Evolutionary conservation across 2,329 filamentous ascomycete genomes (phyloP).

Genomic region (Fusarium nygamai): DNA sequence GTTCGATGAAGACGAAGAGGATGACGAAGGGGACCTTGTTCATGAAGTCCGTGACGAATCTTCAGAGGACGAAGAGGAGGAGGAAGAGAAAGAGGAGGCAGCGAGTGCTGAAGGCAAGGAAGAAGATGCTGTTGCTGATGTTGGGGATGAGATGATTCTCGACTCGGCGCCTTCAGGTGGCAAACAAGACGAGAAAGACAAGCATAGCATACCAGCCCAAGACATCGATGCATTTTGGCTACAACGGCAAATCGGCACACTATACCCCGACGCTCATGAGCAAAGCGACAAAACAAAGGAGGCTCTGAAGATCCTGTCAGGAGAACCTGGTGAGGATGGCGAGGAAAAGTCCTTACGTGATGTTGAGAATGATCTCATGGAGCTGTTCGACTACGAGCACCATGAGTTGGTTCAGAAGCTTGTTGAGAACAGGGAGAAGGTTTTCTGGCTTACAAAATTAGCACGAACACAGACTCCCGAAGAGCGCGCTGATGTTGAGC

Average conservation of each 20-base stretch:
- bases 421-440: slow-evolving; percentile 90
- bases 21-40: slow-evolving; percentile 79
- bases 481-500: slow-evolving; percentile 80
- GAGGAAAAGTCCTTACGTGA: slow-evolving; percentile 89
- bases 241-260: slow-evolving; percentile 86
- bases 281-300: slow-evolving; percentile 93
- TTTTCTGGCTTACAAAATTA: slow-evolving; percentile 94
- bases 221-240: slow-evolving; percentile 99
- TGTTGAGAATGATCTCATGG: slow-evolving; percentile 98
- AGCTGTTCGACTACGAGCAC: slow-evolving; percentile 96
- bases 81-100: slow-evolving; percentile 60
- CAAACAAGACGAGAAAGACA: slow-evolving; percentile 60
- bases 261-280: slow-evolving; percentile 91
- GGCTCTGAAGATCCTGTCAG: slow-evolving; percentile 84
- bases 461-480: slow-evolving; percentile 83
- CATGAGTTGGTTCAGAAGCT: slow-evolving; percentile 92
- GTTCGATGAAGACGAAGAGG: slow-evolving; percentile 92
- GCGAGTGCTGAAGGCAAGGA: slow-evolving; percentile 62
- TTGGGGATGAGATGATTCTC: slow-evolving; percentile 86
- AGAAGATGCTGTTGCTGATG: slow-evolving; percentile 64
- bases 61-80: slow-evolving; percentile 80
- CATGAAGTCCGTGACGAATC: slow-evolving; percentile 90
- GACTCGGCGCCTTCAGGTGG: slow-evolving; percentile 68
- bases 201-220: slow-evolving; percentile 77
- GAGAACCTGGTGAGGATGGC: slow-evolving; percentile 76